Base-by-base conservation (phyloP, 2,329 filamentous ascomycete genomes). In the Pseudogymnoascus sp. region DNA sequence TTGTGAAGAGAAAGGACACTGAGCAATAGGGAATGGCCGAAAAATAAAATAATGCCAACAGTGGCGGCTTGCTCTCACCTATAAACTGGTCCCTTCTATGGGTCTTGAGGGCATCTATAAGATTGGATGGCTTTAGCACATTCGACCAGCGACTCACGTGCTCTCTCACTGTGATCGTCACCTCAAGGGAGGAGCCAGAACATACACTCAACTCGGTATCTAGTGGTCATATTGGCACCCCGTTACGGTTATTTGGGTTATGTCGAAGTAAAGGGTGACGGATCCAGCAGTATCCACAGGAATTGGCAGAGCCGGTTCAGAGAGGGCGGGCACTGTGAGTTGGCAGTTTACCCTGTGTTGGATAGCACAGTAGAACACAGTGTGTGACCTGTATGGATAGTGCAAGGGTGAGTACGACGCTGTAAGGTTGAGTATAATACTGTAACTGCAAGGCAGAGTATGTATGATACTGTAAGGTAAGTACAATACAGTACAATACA, bases 21-120 rank as follows among this genome's bases (percentile, higher is more conserved):
- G 34, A 16, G 49, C 7, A 56, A 56, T 56, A 34, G 2, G n/a
- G n/a, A 3, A 34, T 8, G 12, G 16, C 49, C n/a, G 11, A 34
- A 62, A 59, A 46, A 40, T 53, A 14, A 40, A 60, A 59, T 7
- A 34, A 34, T 4, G 49, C n/a, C 28, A 18, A 21, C 11, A 21
- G 9, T 12, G 16, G 12, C n/a, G 5, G 28, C 46, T 18, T 16
- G 59, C 46, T 68, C 75, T 64, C 79, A 88, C 89, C 82, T 76
- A 92, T 91, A 71, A 97, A 86, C 75, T 97, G 93, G 75, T 97
- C 93, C 73, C 93, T 83, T 63, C 93, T 85, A 78, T 97, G 93
- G 61, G 92, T 93, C 83, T 96, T 86, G 71, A 84, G 79, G 56
- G 83, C 81, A 78, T 89, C 86, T 88, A 42, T 64, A 21, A 60